Evolutionary conservation across 106 monocot genomes (phyloP).

Genomic region (Phalaenopsis equestris): DNA sequence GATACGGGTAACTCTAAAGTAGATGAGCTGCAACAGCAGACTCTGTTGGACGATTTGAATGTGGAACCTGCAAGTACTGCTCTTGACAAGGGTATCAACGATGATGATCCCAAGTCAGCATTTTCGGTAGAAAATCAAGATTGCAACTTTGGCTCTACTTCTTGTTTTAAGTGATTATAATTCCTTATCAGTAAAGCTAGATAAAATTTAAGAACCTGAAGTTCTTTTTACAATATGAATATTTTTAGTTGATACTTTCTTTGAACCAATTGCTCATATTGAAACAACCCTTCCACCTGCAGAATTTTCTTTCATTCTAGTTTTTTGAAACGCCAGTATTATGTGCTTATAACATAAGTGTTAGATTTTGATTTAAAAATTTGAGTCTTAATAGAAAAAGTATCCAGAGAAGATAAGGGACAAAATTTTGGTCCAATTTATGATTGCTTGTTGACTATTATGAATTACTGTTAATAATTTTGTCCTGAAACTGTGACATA

Average conservation of each 20-base stretch:
- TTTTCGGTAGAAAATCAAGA: conserved; percentile 31
- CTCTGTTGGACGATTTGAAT: conserved; percentile 51
- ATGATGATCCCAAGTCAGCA: conserved; percentile 65
- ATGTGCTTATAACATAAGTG: neutral
- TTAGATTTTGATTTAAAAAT: neutral
- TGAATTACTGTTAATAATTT: neutral
- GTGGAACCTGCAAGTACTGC: conserved; percentile 38
- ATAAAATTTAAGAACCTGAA: neutral
- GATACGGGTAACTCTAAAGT: conserved; percentile 34
- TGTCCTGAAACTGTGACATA: neutral
- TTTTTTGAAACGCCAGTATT: neutral
- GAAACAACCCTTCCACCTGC: neutral
- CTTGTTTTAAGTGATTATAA: neutral
- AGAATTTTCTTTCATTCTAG: neutral
- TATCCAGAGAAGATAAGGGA: neutral
- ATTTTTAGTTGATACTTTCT: neutral
- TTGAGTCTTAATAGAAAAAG: neutral
- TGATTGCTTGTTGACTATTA: neutral
- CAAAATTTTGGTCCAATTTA: neutral
- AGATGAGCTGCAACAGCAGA: conserved; percentile 53
- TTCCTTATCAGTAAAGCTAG: neutral
- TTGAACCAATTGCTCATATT: neutral
- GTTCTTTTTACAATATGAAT: neutral
- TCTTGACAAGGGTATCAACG: conserved; percentile 39
- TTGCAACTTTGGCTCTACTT: neutral